phyloP scores from a whole-genome alignment of 768 basidiomycete genomes.

The Kwoniella sp. region DNA sequence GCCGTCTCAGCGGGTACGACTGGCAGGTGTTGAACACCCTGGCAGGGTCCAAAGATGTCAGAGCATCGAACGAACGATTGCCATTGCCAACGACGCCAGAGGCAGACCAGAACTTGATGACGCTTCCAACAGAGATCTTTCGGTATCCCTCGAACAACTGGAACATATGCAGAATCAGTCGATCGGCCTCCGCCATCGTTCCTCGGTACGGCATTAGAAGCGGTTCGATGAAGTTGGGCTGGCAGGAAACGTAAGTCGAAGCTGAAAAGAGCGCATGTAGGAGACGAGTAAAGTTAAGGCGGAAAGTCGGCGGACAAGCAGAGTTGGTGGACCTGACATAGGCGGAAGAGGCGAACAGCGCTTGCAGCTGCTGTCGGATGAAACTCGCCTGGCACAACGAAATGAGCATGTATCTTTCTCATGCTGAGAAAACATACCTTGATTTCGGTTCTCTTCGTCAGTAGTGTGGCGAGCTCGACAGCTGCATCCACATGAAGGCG shows the following conservation, averaged over 20 bases:
- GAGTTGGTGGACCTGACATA: slow-evolving; percentile 47
- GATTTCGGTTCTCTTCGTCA: slow-evolving; percentile 55
- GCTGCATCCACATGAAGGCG: slow-evolving; percentile 52
- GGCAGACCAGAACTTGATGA: slow-evolving; percentile 67
- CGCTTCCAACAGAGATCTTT: slow-evolving; percentile 60
- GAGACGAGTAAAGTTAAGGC: slow-evolving; percentile 58
- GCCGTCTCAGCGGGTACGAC: slow-evolving; percentile 65
- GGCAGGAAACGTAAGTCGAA: slow-evolving; percentile 78
- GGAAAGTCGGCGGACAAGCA: slow-evolving; percentile 35
- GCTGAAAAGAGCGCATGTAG: slow-evolving; percentile 66
- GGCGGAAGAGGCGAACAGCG: slow-evolving; percentile 62
- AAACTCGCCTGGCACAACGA: slow-evolving; percentile 27
- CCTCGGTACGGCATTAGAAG: slow-evolving; percentile 71
- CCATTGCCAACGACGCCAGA: slow-evolving; percentile 9
- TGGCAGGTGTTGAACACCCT: slow-evolving; percentile 67
- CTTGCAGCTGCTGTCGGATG: slow-evolving; percentile 61
- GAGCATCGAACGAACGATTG: slow-evolving; percentile 57
- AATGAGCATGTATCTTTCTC: not conserved
- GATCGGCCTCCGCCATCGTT: slow-evolving; percentile 64
- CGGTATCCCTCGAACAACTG: slow-evolving; percentile 70
- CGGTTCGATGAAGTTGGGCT: slow-evolving; percentile 74
- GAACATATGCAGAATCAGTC: slow-evolving; percentile 67
- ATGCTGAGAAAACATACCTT: slow-evolving; percentile 57
- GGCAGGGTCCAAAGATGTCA: slow-evolving; percentile 66
- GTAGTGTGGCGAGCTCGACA: slow-evolving; percentile 54